phyloP scores from a whole-genome alignment of 768 basidiomycete species.

The Amanita pseudoporphyria region DNA sequence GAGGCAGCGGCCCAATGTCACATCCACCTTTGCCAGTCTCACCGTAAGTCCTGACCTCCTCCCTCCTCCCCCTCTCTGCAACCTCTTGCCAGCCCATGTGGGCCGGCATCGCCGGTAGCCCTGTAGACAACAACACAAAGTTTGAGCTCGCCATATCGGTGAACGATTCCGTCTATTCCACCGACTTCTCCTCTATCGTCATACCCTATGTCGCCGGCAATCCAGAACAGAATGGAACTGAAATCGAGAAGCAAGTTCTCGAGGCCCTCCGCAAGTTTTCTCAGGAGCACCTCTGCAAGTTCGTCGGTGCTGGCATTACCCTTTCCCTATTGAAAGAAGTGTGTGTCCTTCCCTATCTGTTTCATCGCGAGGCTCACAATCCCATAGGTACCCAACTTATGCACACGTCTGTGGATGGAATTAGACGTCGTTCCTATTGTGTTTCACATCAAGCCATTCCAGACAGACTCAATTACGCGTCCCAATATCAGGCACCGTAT shows the following conservation, averaged over 20 bases:
- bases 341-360: conserved; percentile 11
- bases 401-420: conserved; percentile 77
- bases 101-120: conserved; percentile 66
- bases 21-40: conserved; percentile 49
- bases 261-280: conserved; percentile 64
- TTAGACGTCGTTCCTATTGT: conserved; percentile 79
- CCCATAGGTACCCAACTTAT: conserved; percentile 64
- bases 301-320: conserved; percentile 77
- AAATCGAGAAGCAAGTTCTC: conserved; percentile 56
- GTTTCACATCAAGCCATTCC: conserved; percentile 78
- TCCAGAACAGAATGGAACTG: conserved; percentile 44
- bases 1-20: conserved; percentile 42
- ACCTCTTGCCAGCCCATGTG: conserved; percentile 62
- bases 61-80: conserved; percentile 12
- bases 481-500: conserved; percentile 79
- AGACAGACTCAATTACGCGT: conserved; percentile 68
- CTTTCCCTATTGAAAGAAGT: conserved; percentile 63
- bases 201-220: conserved; percentile 43
- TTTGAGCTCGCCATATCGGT: conserved; percentile 72
- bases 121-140: conserved; percentile 47
- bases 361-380: conserved; percentile 10
- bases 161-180: conserved; percentile 80
- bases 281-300: conserved; percentile 74
- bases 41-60: conserved; percentile 37
- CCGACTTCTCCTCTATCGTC: conserved; percentile 57